Base-by-base conservation (phyloP, 345 rosid species). In the Conringia planisiliqua region DNA sequence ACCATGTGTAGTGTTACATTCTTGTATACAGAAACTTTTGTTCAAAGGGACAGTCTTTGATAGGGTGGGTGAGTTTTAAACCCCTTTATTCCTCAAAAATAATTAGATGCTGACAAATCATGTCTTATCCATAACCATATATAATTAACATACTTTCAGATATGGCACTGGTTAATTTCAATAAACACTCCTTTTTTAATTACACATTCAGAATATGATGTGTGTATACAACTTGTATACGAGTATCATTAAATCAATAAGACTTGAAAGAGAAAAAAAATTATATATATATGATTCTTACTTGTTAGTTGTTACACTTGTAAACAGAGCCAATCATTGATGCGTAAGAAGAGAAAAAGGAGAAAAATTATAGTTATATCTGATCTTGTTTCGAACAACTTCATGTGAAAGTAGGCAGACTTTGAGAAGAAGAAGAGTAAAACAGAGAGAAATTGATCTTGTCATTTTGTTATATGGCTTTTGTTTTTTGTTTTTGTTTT, bases 1-100 rank as follows among this genome's bases (percentile, higher is more conserved):
- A 56, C 10, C 74, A 75, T 68, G 69, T 75, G 79, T 60, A 50
- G 24, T 75, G 73, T 67, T 73, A 75, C 63, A 51, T 74, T 58
- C 35, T 48, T 74, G 39, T 58, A 29, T 18, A 22, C 5, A 39
- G 62, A 50, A 68, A 64, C 62, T 30, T 67, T 75, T 57, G 78
- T 59, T 74, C 48, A 44, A 66, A 54, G 59, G 50, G 50, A 38
- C 67, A 36, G 32, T 48, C 68, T 22, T 24, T 68, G 74, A 60
- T 22, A 56, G 20, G 66, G 52, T 74, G 32, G 50, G 50, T 68
- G 51, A 35, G 52, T 47, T 58, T 60, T 32, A 57, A 22, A 32
- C 2, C 40, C 26, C 38, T 75, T 68, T 76, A 62, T 59, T 75
- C 64, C 61, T 51, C 68, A 20, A 60, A 42, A 42, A 42, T 36